Evolutionary conservation across 148 eudicot species (phyloP).

Genomic region (Rhododendron williamsianum): DNA sequence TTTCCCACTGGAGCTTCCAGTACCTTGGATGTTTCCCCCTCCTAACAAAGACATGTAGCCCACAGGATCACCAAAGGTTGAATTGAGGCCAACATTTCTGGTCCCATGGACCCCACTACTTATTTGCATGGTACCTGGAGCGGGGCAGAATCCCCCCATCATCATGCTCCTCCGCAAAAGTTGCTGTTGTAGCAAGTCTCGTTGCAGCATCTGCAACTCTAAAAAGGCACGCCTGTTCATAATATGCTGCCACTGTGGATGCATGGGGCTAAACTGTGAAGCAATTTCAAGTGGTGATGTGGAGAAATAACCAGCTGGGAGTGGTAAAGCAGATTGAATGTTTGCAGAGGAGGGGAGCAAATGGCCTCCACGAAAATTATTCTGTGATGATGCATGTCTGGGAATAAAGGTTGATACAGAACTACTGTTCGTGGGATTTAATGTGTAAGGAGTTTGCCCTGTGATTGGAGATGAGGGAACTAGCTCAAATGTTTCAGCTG

Average conservation of each 20-base stretch:
- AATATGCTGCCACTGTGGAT: constrained; percentile 13
- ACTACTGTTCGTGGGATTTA: not conserved
- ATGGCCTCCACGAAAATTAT: constrained; percentile 5
- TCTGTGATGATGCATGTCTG: not conserved
- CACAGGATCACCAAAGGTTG: not conserved
- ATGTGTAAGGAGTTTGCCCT: not conserved
- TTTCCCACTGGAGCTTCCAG: not conserved
- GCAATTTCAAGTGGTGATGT: constrained; percentile 2
- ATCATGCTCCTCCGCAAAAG: constrained; percentile 3
- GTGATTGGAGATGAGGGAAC: not conserved
- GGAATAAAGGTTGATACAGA: not conserved
- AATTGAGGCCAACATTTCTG: not conserved
- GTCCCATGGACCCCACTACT: not conserved
- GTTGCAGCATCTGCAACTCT: constrained; percentile 9
- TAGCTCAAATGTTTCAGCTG: not conserved
- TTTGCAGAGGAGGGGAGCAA: not conserved
- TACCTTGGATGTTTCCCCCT: not conserved
- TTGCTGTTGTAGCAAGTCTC: not conserved
- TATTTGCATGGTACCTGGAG: not conserved
- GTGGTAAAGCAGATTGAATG: not conserved
- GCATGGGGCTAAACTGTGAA: constrained; percentile 10
- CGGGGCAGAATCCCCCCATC: not conserved
- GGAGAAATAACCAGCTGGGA: constrained; percentile 10
- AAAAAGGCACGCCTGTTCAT: not conserved
- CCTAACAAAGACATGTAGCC: constrained; percentile 1